Evolutionary conservation across 2,329 filamentous ascomycete genomes (phyloP), one percentile per base, ranked within the genome.

Genomic region (Trichoderma sp.): DNA sequence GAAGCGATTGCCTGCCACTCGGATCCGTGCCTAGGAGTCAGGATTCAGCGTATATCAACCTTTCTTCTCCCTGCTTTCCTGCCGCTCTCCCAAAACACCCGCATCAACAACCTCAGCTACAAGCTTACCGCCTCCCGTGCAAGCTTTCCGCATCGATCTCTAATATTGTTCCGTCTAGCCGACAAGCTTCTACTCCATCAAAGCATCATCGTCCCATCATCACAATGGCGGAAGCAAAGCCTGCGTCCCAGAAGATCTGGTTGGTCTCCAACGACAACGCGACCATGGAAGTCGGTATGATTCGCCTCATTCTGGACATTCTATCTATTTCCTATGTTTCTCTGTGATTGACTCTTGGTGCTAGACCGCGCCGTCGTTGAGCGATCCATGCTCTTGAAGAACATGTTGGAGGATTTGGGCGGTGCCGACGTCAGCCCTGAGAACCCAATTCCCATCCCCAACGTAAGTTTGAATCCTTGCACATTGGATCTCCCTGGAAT

Each of bases 351-450:
- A 62, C 57, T n/a, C 28, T n/a, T 15, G 14, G 51, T 26, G n/a
- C 30, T 74, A 93, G 94, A 97, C 75, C 93, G 93, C 75, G 86
- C 89, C 47, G 93, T 98, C 73, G 94, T 93, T 56, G 94, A 97
- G 86, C 93, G 95, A 76, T 97, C 94, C 3, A 90, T 98, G 79
- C 88, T 99, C 68, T 97, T 99, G 86, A 98, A 97, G 90, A 97
- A 98, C 87, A 92, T 99, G 92, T 89, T 99, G 60, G 95, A 97
- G 80, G 96, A 99, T 85, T 85, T 98, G 62, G 94, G 94, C 76
- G 91, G 92, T 28, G 82, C 88, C 76, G 80, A 80, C 26, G 82
- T 88, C 39, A 84, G 80, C 65, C 80, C 85, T 67, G 78, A 81
- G 26, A 91, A 95, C 80, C 88, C 92, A 3, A 95, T 99, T 68